phyloP scores from a whole-genome alignment of 2,329 filamentous ascomycete genomes.

The Aschersonia sp. region DNA sequence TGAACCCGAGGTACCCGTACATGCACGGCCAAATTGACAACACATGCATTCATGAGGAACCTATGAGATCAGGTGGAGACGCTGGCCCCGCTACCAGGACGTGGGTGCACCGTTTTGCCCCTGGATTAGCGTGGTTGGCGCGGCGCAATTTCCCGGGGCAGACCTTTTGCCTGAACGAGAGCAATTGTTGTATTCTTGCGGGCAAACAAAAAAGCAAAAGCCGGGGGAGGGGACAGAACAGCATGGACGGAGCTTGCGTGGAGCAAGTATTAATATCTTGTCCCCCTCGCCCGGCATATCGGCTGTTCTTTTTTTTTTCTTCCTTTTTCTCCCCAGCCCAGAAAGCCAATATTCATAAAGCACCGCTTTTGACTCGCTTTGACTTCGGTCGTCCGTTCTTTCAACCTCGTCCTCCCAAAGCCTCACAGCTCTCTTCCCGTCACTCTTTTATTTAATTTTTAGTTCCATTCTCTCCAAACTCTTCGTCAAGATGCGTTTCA shows the following conservation, averaged over 20 bases:
- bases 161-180: background rate
- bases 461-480: slow-evolving; percentile 13
- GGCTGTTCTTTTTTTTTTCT: slow-evolving; percentile 4
- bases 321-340: background rate
- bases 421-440: slow-evolving; percentile 14
- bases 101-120: slow-evolving; percentile 1
- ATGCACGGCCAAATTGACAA: too few species aligned
- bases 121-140: slow-evolving; percentile 6
- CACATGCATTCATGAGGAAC: background rate
- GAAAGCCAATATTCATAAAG: background rate
- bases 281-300: slow-evolving; percentile 15
- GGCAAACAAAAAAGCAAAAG: background rate
- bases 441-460: slow-evolving; percentile 17
- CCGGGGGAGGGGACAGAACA: background rate
- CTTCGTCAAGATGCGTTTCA: slow-evolving; percentile 47
- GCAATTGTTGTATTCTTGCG: background rate
- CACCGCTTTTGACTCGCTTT: slow-evolving; percentile 11
- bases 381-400: slow-evolving; percentile 47
- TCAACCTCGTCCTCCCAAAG: slow-evolving; percentile 11
- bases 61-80: background rate
- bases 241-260: background rate
- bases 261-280: slow-evolving; percentile 30
- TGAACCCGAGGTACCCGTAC: too few species aligned
- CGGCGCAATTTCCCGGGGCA: slow-evolving; percentile 10
- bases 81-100: slow-evolving; percentile 2